Evolutionary conservation across 345 rosid species (phyloP).

Genomic region (Eucalyptus tenuipes): DNA sequence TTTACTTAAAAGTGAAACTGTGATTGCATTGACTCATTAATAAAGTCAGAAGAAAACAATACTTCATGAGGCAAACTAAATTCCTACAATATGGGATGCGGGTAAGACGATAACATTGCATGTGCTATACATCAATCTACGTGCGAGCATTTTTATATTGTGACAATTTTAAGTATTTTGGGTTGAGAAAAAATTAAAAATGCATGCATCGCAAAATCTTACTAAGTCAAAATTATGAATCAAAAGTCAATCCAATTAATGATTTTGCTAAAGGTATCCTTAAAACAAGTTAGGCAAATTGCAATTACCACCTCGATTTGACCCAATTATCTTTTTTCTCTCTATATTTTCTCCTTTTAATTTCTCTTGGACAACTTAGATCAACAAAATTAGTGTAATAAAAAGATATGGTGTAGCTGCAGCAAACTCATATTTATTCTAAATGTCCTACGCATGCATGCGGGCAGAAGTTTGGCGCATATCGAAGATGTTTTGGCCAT

Average conservation of each 20-base stretch:
- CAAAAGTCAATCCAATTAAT: neutral
- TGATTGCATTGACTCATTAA: neutral
- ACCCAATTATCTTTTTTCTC: neutral
- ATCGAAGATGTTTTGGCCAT: neutral
- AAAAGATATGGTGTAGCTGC: neutral
- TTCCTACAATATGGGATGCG: neutral
- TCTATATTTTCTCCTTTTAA: neutral
- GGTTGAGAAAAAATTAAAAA: neutral
- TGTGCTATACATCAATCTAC: neutral
- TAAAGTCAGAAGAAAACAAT: neutral
- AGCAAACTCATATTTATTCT: neutral
- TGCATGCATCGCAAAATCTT: neutral
- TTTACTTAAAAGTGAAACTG: neutral
- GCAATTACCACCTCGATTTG: neutral
- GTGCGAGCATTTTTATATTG: too few species aligned
- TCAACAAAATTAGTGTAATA: neutral
- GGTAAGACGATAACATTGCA: neutral
- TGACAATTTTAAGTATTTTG: neutral
- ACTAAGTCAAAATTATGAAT: neutral
- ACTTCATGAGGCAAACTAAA: neutral
- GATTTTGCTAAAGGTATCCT: neutral
- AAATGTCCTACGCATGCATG: neutral
- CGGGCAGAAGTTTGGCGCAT: neutral
- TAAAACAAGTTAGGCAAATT: neutral
- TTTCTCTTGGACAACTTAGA: neutral